A percentile compares a stretch with the other conserved stretches of the same genome.
Evolutionary conservation across 2,329 filamentous ascomycete species (phyloP).

Genomic region (Aspergillus bombycis): DNA sequence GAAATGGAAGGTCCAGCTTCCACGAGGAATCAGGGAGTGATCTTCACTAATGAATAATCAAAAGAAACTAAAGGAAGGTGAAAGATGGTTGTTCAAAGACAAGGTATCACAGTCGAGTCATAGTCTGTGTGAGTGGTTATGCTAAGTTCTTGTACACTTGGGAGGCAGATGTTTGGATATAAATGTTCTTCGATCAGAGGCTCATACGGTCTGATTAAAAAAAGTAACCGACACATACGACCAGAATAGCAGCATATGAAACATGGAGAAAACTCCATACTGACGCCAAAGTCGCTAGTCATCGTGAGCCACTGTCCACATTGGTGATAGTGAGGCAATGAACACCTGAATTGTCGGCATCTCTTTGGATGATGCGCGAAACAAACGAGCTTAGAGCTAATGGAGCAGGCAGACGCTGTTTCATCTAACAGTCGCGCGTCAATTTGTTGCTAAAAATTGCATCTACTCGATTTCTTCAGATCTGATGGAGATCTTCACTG

Average conservation of each 20-base stretch:
- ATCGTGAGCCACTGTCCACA: conserved; percentile 28
- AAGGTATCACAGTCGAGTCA: conserved; percentile 26
- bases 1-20: conserved; percentile 30
- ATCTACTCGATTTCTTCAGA: conserved; percentile 35
- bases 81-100: conserved; percentile 22
- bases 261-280: conserved; percentile 41
- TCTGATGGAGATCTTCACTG: conserved; percentile 19
- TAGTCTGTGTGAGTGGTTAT: conserved; percentile 21
- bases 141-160: conserved; percentile 18
- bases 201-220: conserved; percentile 29
- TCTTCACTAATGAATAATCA: conserved; percentile 13
- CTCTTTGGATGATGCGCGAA: conserved; percentile 23
- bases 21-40: conserved; percentile 20
- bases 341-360: conserved; percentile 12
- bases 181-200: conserved; percentile 36
- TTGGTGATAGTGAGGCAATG: conserved; percentile 23
- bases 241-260: conserved; percentile 42
- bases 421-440: conserved; percentile 43
- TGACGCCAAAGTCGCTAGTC: conserved; percentile 33
- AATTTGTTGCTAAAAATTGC: conserved; percentile 47
- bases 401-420: conserved; percentile 30
- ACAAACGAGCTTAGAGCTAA: conserved; percentile 26
- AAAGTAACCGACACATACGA: conserved; percentile 29
- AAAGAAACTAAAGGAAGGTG: conserved; percentile 21
- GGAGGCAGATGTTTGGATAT: conserved; percentile 40